Conservation (phyloP, 257 asterid genomes). For the Scutellaria minor region DNA sequence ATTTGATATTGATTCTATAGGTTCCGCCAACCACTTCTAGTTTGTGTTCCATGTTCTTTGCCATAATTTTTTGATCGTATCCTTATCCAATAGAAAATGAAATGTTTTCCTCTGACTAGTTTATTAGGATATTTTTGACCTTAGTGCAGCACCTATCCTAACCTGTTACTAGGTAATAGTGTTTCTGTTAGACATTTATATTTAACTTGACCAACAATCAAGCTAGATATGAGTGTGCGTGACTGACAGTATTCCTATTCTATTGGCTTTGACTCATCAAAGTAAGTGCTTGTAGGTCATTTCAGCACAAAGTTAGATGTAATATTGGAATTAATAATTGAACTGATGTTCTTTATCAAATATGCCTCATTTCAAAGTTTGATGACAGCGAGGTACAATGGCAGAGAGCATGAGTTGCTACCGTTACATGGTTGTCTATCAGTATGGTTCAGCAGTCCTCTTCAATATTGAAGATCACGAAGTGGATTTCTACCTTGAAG, state of each 20-base stretch:
- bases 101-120: neutral
- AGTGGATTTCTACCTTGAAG: slow-evolving; percentile 70
- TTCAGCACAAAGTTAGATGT: neutral
- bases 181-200: neutral
- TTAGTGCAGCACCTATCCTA: neutral
- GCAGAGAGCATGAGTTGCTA: slow-evolving; percentile 47
- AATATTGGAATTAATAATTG: neutral
- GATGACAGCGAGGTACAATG: slow-evolving; percentile 52
- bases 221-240: neutral
- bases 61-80: slow-evolving; percentile 16
- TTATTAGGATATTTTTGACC: slow-evolving; percentile 9
- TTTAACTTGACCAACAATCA: neutral
- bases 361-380: slow-evolving; percentile 33
- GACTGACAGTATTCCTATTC: neutral
- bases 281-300: slow-evolving; percentile 1
- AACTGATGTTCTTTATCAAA: slow-evolving; percentile 14
- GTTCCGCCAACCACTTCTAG: slow-evolving; percentile 2
- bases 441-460: slow-evolving; percentile 87
- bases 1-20: slow-evolving; percentile 3
- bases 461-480: slow-evolving; percentile 92
- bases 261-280: neutral
- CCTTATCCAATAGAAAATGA: neutral
- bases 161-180: neutral
- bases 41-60: neutral
- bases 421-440: slow-evolving; percentile 85